Base-by-base conservation (phyloP, 352 stramenopile species). In the Phytophthora foliorum region DNA sequence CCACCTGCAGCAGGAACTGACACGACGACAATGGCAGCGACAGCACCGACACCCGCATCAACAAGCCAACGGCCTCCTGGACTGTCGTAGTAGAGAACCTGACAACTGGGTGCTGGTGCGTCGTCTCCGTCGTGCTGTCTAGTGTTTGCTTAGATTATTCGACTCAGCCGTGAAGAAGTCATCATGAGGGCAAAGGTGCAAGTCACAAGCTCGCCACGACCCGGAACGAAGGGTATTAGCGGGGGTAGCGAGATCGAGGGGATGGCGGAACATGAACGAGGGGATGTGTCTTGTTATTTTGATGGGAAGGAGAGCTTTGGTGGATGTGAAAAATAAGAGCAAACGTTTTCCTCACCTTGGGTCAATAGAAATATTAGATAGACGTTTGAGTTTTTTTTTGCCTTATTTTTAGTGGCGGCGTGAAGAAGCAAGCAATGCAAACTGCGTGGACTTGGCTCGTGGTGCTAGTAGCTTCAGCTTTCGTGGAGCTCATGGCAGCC, bases 301-400 rank as follows among this genome's bases (percentile, higher is more conserved):
- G 55, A 58, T 69, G 69, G 55, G 42, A 72, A 41, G 55, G 61
- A 61, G 44, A 66, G 56, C 53, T 63, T 67, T 76, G 72, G 62
- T 76, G 67, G 67, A 69, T 77, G 73, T 80, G 73, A 80, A 79
- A 66, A 80, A 77, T 77, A 78, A 69, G 69, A 80, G 75, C 68
- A 34, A 52, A 59, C 52, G 31, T 63, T 63, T 57, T 44, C 49
- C 24, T 60, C 45, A 54, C 51, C 42, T 36, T 44, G 34, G 55
- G 45, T 34, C 57, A 75, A 78, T 75, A 78, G 42, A 78, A n/a
- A n/a, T n/a, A n/a, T n/a, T n/a, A n/a, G n/a, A n/a, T n/a, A n/a
- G n/a, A n/a, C n/a, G n/a, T n/a, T n/a, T n/a, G n/a, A n/a, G n/a
- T n/a, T n/a, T n/a, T n/a, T n/a, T n/a, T n/a, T n/a, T n/a, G n/a